A percentile compares a stretch with the other conserved stretches of the same genome.
Evolutionary conservation across 2,329 filamentous ascomycete genomes (phyloP).

Genomic region (Hypoxylon sp.): DNA sequence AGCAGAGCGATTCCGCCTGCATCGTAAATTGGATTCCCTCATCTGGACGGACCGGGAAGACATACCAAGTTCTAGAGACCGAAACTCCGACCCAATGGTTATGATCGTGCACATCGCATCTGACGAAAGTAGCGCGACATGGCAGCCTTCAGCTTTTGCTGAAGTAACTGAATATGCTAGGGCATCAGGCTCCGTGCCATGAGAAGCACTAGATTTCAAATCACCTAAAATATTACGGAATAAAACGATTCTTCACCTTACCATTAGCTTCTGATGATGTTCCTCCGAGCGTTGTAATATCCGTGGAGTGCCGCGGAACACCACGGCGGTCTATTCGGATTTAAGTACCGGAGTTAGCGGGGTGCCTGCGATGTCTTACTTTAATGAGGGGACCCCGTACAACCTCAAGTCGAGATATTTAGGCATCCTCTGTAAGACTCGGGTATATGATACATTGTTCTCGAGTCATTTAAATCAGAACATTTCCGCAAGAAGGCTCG

Average conservation of each 20-base stretch:
- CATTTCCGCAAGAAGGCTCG: neutral
- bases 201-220: conserved; percentile 10
- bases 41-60: conserved; percentile 46
- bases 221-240: neutral
- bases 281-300: neutral
- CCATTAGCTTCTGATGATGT: neutral
- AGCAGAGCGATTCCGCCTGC: conserved; percentile 44
- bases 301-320: conserved; percentile 2
- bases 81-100: conserved; percentile 19
- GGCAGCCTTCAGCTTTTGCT: conserved; percentile 43
- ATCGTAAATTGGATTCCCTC: conserved; percentile 46
- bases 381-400: neutral
- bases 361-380: neutral
- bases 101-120: conserved; percentile 43
- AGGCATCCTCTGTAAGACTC: neutral
- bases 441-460: neutral
- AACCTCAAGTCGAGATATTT: neutral
- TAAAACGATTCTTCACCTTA: conserved; percentile 2
- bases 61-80: neutral
- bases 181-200: conserved; percentile 16
- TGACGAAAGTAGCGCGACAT: conserved; percentile 30
- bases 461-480: neutral
- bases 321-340: neutral
- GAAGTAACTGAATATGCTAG: conserved; percentile 30
- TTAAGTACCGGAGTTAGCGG: neutral